Base-by-base conservation (phyloP, 176 grass and related monocot species). In the Thinopyrum elongatum region DNA sequence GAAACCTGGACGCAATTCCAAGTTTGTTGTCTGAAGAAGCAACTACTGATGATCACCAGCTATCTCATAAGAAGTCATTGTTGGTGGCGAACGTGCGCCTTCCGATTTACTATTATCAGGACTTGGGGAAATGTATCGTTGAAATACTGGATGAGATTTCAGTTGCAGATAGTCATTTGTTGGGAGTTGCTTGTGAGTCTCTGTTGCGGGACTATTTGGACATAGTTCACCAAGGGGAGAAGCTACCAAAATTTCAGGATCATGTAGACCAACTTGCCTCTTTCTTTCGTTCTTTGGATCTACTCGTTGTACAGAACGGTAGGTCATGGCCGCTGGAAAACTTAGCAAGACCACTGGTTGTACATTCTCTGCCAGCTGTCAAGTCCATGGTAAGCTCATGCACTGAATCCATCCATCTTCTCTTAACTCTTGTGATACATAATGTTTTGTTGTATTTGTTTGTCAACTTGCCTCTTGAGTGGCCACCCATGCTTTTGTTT, bases 251-350 rank as follows among this genome's bases (percentile, higher is more conserved):
- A 67, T 91, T 94, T 91, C 39, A 91, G 44, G 75, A 92, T 80
- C 85, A 89, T 31, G 21, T 90, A 17, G 84, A 94, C 67, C 93
- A 95, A 84, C 85, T 98, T 82, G 84, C 87, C 35, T 86, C 80
- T 17, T 95, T 98, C 80, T 98, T 95, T 86, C 13, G 81, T 87
- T 89, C 88, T 64, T 77, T 98, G 59, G 90, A 95, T 94, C 57
- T 80, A 81, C 86, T 91, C 70, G 84, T 90, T 55, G 86, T 94
- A 21, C 74, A 51, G 47, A 89, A 94, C 70, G 89, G 93, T 85
- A 80, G 93, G 82, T 74, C 87, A 82, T 98, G 96, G 96, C 91
- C 96, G 4, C 75, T 98, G 81, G 88, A 94, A 81, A 87, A 28
- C 75, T 90, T 98, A 66, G 93, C 88, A 33, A 95, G 86, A 87